Percentiles rank a stretch among this genome's conserved stretches.
Evolutionary conservation across 768 basidiomycete species (phyloP).

Genomic region (Psilocybe subaeruginosa): DNA sequence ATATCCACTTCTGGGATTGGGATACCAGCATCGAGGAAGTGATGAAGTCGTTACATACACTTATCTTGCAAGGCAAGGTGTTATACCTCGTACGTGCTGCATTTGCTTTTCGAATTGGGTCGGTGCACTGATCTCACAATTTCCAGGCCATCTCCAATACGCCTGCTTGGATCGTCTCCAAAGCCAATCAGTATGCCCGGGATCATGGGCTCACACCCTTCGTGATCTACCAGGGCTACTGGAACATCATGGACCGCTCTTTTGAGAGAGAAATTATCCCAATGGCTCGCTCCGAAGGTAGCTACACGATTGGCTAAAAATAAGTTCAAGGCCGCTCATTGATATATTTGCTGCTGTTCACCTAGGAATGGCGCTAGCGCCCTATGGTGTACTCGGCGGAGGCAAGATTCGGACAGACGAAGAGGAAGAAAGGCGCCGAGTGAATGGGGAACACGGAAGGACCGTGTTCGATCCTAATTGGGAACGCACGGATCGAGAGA

Average conservation of each 20-base stretch:
- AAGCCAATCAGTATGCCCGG: conserved; percentile 53
- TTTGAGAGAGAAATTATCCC: conserved; percentile 60
- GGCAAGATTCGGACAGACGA: conserved; percentile 60
- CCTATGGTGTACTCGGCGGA: conserved; percentile 34
- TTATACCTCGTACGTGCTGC: conserved; percentile 35
- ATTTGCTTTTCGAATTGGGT: too few relatives aligned
- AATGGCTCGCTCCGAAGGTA: conserved; percentile 44
- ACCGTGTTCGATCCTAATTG: conserved; percentile 32
- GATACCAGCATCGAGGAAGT: conserved; percentile 57
- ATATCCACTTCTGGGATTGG: conserved; percentile 57
- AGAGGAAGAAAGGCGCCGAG: conserved; percentile 29
- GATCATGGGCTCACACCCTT: conserved; percentile 54
- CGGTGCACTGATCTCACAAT: neutral
- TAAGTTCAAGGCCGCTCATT: conserved; percentile 25
- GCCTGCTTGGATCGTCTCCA: conserved; percentile 52
- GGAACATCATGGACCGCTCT: conserved; percentile 47
- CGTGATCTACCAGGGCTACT: conserved; percentile 53
- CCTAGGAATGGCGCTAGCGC: conserved; percentile 35
- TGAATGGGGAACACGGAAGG: conserved; percentile 43
- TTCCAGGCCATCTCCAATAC: conserved; percentile 42
- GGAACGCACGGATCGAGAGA: conserved; percentile 50
- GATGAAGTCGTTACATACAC: conserved; percentile 51
- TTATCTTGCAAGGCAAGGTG: conserved; percentile 57
- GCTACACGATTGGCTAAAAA: too few relatives aligned
- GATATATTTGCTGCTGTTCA: neutral